Evolutionary conservation across 768 basidiomycete genomes (phyloP), one percentile per base, ranked within the genome.

Genomic region (Tylopilus sp.): DNA sequence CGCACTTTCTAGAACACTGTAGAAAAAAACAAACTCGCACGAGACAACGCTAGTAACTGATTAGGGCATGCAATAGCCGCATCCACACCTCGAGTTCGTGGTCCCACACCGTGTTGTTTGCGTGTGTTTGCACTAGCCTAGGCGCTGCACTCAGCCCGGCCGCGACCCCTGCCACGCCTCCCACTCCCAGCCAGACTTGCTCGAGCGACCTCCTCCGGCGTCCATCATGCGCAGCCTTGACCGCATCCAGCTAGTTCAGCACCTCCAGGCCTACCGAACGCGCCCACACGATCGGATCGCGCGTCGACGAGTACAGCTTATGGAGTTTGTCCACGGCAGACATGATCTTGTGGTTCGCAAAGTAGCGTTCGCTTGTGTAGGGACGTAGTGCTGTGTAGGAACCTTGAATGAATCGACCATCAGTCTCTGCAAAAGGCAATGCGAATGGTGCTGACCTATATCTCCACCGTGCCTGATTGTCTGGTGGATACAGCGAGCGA

Each of bases 261-360:
- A 97, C 84, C 62, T 98, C 96, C 19, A 98, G 66, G 2, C 97
- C 97, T 16, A 86, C 80, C 0, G 89, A 88, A 48, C 96, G 82
- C 3, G 84, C 85, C 90, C 90, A 93, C 17, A 97, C 93, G 13
- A 94, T 63, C 2, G 86, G 84, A 24, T 76, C 79, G 30, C 74
- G 72, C 38, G 85, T 82, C 4, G 80, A 80, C 2, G 85, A 74
- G 67, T 95, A 98, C 17, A 98, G 64, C 62, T 91, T 91, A 72
- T 95, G 89, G 31, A 98, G 77, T 64, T 94, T 94, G 72, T 99
- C 95, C 45, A 89, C 80, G 2, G 85, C 83, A 16, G 85, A 81
- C 77, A 98, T 84, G 40, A 95, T 68, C 43, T 82, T 81, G 72
- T 98, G 94, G 70, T 98, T 98, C 54, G 78, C 79, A 44, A 90